Evolutionary conservation across 805 yeast genomes (phyloP).

Genomic region (Lachancea sp.): DNA sequence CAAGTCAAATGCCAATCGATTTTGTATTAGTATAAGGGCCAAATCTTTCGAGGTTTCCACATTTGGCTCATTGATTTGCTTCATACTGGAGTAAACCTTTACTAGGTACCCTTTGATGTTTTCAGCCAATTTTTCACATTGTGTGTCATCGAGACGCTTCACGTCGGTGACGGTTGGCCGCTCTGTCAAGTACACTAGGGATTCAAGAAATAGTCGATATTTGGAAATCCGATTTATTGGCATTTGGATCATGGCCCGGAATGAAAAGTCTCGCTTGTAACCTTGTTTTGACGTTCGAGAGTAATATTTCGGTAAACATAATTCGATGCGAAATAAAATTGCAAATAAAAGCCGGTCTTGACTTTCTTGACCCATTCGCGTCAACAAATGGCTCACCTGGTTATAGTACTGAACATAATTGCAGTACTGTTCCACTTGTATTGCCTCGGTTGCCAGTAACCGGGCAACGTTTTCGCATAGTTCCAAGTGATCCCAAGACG

Average conservation of each 20-base stretch:
- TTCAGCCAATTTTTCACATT: slow-evolving; percentile 15
- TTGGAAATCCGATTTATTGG: slow-evolving; percentile 47
- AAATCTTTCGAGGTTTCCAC: not conserved
- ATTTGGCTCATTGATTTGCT: slow-evolving; percentile 25
- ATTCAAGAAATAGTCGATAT: slow-evolving; percentile 46
- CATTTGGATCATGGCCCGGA: slow-evolving; percentile 46
- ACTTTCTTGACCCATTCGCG: slow-evolving; percentile 8
- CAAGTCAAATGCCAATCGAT: slow-evolving; percentile 1
- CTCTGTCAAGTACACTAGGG: slow-evolving; percentile 28
- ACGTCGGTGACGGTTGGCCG: slow-evolving; percentile 5
- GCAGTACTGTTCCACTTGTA: slow-evolving; percentile 4
- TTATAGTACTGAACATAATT: slow-evolving; percentile 4
- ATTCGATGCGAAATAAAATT: slow-evolving; percentile 8
- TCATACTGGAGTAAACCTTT: slow-evolving; percentile 22
- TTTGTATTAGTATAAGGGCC: slow-evolving; percentile 12
- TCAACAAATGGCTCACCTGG: slow-evolving; percentile 9
- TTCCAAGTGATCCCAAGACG: slow-evolving; percentile 10
- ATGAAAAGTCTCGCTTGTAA: slow-evolving; percentile 40
- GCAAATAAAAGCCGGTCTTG: slow-evolving; percentile 9
- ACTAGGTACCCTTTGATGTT: slow-evolving; percentile 15
- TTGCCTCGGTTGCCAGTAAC: slow-evolving; percentile 1
- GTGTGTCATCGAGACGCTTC: slow-evolving; percentile 2
- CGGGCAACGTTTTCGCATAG: slow-evolving; percentile 4
- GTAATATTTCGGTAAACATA: slow-evolving; percentile 8
- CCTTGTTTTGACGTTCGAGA: slow-evolving; percentile 7